Evolutionary conservation across 768 basidiomycete species (phyloP), one percentile per base, ranked within the genome.

Genomic region (Pulveroboletus ravenelii): DNA sequence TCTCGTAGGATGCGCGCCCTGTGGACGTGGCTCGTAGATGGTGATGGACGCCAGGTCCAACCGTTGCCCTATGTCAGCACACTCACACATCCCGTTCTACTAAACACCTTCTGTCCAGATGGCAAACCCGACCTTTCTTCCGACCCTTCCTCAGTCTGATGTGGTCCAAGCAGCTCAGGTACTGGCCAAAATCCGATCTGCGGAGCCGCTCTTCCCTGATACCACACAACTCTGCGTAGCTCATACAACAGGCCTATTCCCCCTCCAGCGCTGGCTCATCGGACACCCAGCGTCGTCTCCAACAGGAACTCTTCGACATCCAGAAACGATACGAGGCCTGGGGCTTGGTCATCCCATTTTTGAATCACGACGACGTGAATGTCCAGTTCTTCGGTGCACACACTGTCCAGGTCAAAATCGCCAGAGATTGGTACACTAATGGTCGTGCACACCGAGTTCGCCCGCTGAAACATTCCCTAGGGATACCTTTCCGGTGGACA

Each of bases 311-410:
- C 5, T 86, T 85, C 54, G 84, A 87, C 53, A 78, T 89, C 10
- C 87, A 89, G 66, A 87, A 84, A 59, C 72, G 76, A 45, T 82
- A 78, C 48, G 87, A 88, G 59, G 88, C 88, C 3, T 93, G 89
- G 91, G 89, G 88, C 9, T 71, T 93, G 41, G 81, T 92, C 17
- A 76, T 88, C 32, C 89, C 90, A 0, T 77, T 93, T 55, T 70
- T 93, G 23, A 75, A 82, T 13, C 75, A 86, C 60, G 70, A 74
- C 27, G 87, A 94, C 66, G 76, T 77, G 46, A 91, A 91, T 61
- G 89, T 95, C 10, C 88, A 93, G 65, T 97, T 95, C 76, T 95
- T 92, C 62, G 92, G 93, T 3, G 93, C 93, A 5, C 93, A 96
- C 60, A 96, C 91, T 0, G 81, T 87, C 3, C 91, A 94, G 63